Evolutionary conservation across 352 stramenopile species (phyloP).

Genomic region (Saprolegnia parasitica): DNA sequence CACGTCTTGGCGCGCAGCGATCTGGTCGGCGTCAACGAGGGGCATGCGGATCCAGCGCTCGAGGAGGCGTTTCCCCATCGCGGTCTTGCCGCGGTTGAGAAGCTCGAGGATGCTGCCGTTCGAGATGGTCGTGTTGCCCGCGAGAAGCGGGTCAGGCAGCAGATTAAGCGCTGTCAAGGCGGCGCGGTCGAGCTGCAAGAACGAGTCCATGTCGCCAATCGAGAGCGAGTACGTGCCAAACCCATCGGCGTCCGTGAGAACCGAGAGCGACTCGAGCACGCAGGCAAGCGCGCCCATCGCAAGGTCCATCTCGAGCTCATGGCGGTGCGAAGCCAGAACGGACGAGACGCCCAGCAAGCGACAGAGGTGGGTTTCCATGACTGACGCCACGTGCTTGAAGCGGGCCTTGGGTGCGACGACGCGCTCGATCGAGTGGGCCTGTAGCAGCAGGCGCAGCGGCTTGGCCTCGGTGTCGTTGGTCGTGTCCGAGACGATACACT

Average conservation of each 20-base stretch:
- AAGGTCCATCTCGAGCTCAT: conserved; percentile 61
- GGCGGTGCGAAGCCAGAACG: conserved; percentile 51
- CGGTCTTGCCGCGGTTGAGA: conserved; percentile 92
- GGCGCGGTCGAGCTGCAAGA: conserved; percentile 90
- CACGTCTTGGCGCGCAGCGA: conserved; percentile 86
- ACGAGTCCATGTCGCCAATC: conserved; percentile 67
- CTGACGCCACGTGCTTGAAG: conserved; percentile 43
- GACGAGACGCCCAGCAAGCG: conserved; percentile 51
- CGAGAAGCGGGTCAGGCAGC: conserved; percentile 60
- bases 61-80: conserved; percentile 90
- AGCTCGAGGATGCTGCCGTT: conserved; percentile 90
- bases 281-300: conserved; percentile 63
- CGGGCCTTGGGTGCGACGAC: conserved; percentile 67
- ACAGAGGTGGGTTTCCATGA: conserved; percentile 58
- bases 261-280: conserved; percentile 57
- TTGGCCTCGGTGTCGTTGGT: conserved; percentile 52
- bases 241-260: conserved; percentile 59
- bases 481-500: conserved; percentile 53
- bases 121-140: not conserved
- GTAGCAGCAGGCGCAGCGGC: conserved; percentile 70
- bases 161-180: conserved; percentile 91
- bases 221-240: conserved; percentile 72
- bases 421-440: conserved; percentile 52
- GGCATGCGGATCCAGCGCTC: conserved; percentile 97
- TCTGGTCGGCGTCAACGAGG: conserved; percentile 82